Conservation (phyloP, 2,329 filamentous ascomycete genomes). For the Diplodia sapinea region DNA sequence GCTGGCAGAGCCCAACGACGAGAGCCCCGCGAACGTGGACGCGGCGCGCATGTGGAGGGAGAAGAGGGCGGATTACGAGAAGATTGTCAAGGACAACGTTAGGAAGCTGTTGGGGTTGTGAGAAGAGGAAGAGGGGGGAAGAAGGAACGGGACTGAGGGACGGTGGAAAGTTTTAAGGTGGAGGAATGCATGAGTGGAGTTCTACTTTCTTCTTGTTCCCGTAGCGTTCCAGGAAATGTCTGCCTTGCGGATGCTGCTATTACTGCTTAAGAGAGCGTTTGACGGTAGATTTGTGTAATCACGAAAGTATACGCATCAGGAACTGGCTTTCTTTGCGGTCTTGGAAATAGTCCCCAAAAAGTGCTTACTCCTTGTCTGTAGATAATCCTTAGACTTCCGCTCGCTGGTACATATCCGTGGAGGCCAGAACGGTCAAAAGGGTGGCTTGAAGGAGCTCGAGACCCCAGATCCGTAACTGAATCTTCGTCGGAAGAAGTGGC, state of each 20-base stretch:
- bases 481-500: not conserved
- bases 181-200: constrained; percentile 7
- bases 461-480: not conserved
- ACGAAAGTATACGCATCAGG: not conserved
- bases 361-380: not conserved
- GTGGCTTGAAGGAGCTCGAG: not conserved
- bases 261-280: constrained; percentile 14
- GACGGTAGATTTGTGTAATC: not conserved
- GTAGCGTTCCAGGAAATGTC: not conserved
- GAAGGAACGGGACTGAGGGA: not conserved
- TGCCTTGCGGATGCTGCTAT: not conserved
- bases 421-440: not conserved
- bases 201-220: not conserved
- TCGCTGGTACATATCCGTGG: not conserved
- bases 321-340: not conserved
- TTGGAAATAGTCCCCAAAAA: not conserved
- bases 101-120: constrained; percentile 45
- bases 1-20: constrained; percentile 90
- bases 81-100: constrained; percentile 67
- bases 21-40: constrained; percentile 94
- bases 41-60: constrained; percentile 87
- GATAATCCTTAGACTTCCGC: not conserved
- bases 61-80: constrained; percentile 78
- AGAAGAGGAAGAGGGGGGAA: not conserved
- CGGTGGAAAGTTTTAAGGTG: not conserved